Evolutionary conservation across 805 yeast genomes (phyloP).

Genomic region (Wickerhamomyces chaumierensis): DNA sequence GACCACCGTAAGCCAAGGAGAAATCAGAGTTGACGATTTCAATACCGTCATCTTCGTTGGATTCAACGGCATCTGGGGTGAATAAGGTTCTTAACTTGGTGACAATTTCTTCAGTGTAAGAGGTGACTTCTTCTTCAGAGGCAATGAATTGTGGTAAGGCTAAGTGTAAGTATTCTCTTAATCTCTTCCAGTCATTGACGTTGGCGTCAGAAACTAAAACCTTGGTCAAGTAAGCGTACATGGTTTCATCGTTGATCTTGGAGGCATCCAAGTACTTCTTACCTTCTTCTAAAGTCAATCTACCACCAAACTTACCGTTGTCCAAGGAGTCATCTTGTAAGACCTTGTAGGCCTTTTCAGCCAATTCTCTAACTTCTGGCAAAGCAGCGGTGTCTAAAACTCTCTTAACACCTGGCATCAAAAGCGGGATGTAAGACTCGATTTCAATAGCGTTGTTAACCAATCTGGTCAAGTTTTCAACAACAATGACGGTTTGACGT

Average conservation of each 20-base stretch:
- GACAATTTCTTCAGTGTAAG: conserved; percentile 33
- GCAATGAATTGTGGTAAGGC: conserved; percentile 26
- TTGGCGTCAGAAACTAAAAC: conserved; percentile 53
- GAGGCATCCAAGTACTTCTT: conserved; percentile 26
- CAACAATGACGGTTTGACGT: conserved; percentile 92
- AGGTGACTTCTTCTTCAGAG: conserved; percentile 24
- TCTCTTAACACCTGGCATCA: conserved; percentile 85
- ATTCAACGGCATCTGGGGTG: conserved; percentile 42
- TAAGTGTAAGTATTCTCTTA: conserved; percentile 40
- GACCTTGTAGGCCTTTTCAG: conserved; percentile 74
- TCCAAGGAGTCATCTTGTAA: conserved; percentile 69
- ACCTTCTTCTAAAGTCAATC: conserved; percentile 49
- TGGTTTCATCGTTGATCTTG: conserved; percentile 24
- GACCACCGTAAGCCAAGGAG: conserved; percentile 93
- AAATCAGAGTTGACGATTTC: conserved; percentile 91
- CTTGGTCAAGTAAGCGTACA: conserved; percentile 37
- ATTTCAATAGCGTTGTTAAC: conserved; percentile 91
- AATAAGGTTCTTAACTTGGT: conserved; percentile 39
- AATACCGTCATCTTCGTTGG: conserved; percentile 66
- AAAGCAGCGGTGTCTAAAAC: conserved; percentile 84
- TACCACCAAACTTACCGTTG: conserved; percentile 69
- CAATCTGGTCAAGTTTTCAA: conserved; percentile 89
- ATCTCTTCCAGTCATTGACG: conserved; percentile 61
- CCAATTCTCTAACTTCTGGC: conserved; percentile 94
- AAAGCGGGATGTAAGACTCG: conserved; percentile 72